Evolutionary conservation across 495 filamentous ascomycete genomes (phyloP), one percentile per base, ranked within the genome.

Genomic region (Aspergillus diversus): DNA sequence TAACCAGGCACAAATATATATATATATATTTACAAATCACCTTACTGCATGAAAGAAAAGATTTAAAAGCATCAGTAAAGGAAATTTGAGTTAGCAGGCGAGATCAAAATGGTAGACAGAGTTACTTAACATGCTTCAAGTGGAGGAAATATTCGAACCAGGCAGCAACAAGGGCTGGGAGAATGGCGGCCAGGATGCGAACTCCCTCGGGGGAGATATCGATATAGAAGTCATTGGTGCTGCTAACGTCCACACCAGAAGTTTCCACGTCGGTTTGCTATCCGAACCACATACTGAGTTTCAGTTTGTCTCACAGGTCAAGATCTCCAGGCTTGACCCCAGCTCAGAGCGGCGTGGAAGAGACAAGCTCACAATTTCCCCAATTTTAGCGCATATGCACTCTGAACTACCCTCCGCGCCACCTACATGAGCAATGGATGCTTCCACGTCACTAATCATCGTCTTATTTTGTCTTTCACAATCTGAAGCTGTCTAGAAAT

Each of bases 21-120:
- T 97, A 5, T 93, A 4, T 93, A 97, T 66, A 86, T 97, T 61
- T 99, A 98, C 70, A 83, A 98, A 66, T 90, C 98, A 65, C 95
- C 95, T 0, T 85, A 88, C 65, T 98, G 96, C 95, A 86, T 96
- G 7, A 82, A 93, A 65, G 87, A 89, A 94, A 17, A 86, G 81
- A 17, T 83, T 98, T 49, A 89, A 97, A 55, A 93, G 86, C 46
- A 85, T 99, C 57, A 89, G 90, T 55, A 95, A 99, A 76, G 96
- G 98, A 67, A 84, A 97, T 17, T 75, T 99, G 16, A 94, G 93
- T 12, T 96, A 89, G 89, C 96, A 93, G 93, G 92, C 92, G 12
- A 98, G 98, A 72, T 84, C 93, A 1, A 86, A 84, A 37, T 99
- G 95, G 95, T 93, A 97, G 74, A 79, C 84, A 27, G 90, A 92